Evolutionary conservation across 208 protist genomes (phyloP), one percentile per base, ranked within the genome.

Genomic region (Acanthamoeba sp.): DNA sequence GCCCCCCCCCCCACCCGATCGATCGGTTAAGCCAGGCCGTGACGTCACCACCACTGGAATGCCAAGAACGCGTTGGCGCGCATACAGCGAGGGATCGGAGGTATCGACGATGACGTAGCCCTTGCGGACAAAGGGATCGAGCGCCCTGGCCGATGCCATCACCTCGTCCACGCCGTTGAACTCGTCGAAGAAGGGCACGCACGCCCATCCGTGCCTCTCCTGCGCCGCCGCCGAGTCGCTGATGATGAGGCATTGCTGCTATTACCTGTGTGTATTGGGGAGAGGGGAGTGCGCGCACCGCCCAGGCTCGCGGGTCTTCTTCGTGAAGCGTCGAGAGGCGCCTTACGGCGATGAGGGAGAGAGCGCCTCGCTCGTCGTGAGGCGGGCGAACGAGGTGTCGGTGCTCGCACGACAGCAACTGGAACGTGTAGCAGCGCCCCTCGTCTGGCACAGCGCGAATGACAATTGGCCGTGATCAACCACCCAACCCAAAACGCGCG

Each of bases 361-460:
- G 45, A 27, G 45, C 52, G 36, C 45, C 80, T 16, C 52, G 80
- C 16, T 59, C 80, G 32, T 88, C 48, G 32, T 88, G 20, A 6
- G 80, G 52, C 27, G n/a, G 80, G 6, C 80, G 48, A n/a, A 62
- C 52, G 10, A 88, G 22, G 45, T 88, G 52, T 4, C 80, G 38
- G 45, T 88, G 80, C 18, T 32, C 45, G 80, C 45, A 36, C 80
- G 48, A 88, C 29, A 64, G n/a, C 27, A 88, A 18, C 45, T 88
- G 29, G 52, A 88, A 88, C 80, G 52, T 88, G 52, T 59, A 88
- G 52, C 78, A 88, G 48, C 38, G 57, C 22, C 36, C 78, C 29
- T 88, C 29, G 42, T 88, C 78, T 88, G 42, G 6, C 2, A 85
- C 1, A 3, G 29, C 14, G 22, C 45, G 57, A 64, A 88, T 20